These are phyloP conservation scores for Ustilago trichophora DNA, from an alignment of 1,284 basidiomycete genomes.

Conservation along the genomic window DNA sequence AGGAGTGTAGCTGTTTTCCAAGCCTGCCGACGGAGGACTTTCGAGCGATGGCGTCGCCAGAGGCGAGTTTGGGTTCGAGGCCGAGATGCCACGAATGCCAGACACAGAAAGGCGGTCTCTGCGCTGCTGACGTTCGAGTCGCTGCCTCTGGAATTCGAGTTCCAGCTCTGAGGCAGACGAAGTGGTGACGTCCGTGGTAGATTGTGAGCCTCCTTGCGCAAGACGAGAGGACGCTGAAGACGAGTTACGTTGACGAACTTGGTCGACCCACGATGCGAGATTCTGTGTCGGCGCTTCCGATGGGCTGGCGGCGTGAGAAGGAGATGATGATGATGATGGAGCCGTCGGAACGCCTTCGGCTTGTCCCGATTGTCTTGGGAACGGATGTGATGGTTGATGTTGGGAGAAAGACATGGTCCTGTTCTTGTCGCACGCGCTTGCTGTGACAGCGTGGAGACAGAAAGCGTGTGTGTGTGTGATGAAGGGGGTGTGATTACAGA, in stretches of 20 bases:
- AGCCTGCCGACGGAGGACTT: not conserved
- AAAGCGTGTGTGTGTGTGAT: constrained; percentile 14
- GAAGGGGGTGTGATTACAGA: constrained; percentile 27
- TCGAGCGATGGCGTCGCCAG: constrained; percentile 28
- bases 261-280: constrained; percentile 41
- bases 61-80: constrained; percentile 31
- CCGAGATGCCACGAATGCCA: constrained; percentile 43
- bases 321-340: not conserved
- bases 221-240: constrained; percentile 16
- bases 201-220: not conserved
- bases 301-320: constrained; percentile 2
- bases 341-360: constrained; percentile 8
- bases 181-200: not conserved
- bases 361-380: constrained; percentile 10
- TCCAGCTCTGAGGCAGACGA: constrained; percentile 34
- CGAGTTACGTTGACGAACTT: constrained; percentile 40
- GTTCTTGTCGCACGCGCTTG: not conserved
- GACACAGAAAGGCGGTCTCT: constrained; percentile 33
- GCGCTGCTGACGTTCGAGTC: constrained; percentile 35
- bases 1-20: constrained; percentile 1
- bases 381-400: constrained; percentile 10
- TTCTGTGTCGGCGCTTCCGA: constrained; percentile 31
- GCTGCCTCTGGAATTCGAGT: constrained; percentile 37
- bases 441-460: constrained; percentile 11
- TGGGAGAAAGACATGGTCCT: constrained; percentile 22